Percentiles rank a stretch among this genome's conserved stretches.
phyloP scores from a whole-genome alignment of 169 alveolate genomes.

The Eimeria tenella region DNA sequence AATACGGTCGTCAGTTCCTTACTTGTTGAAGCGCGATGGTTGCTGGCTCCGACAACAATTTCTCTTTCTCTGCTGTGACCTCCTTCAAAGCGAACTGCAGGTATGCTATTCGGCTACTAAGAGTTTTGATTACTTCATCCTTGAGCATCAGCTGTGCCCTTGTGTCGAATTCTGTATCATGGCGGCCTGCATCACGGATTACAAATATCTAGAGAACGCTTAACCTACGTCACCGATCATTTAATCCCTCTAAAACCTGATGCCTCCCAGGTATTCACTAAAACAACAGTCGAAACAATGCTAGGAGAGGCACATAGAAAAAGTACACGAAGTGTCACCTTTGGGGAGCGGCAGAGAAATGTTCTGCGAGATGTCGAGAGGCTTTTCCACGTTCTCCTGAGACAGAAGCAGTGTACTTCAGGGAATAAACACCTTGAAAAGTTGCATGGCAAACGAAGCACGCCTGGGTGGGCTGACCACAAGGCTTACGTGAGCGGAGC shows the following conservation, averaged over 20 bases:
- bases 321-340: not conserved
- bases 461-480: not conserved
- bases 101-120: conserved; percentile 40
- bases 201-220: too few relatives aligned
- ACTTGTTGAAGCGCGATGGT: conserved; percentile 61
- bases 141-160: conserved; percentile 45
- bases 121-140: conserved; percentile 51
- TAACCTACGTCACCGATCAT: too few relatives aligned
- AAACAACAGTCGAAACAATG: too few relatives aligned
- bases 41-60: conserved; percentile 41
- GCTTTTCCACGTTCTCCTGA: conserved; percentile 44
- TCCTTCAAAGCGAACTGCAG: conserved; percentile 40
- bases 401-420: not conserved
- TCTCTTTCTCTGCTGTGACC: conserved; percentile 61
- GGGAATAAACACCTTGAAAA: too few relatives aligned
- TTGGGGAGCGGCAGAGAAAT: conserved; percentile 30
- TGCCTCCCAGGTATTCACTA: too few relatives aligned
- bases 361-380: conserved; percentile 32
- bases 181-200: conserved; percentile 27
- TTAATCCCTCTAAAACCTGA: too few relatives aligned
- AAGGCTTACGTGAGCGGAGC: conserved; percentile 19
- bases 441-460: too few relatives aligned
- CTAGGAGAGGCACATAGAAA: too few relatives aligned
- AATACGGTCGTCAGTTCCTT: not conserved
- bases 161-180: conserved; percentile 41